Evolutionary conservation across 192 early-diverging fungal species (phyloP).

Genomic region (Mortierella alpina): DNA sequence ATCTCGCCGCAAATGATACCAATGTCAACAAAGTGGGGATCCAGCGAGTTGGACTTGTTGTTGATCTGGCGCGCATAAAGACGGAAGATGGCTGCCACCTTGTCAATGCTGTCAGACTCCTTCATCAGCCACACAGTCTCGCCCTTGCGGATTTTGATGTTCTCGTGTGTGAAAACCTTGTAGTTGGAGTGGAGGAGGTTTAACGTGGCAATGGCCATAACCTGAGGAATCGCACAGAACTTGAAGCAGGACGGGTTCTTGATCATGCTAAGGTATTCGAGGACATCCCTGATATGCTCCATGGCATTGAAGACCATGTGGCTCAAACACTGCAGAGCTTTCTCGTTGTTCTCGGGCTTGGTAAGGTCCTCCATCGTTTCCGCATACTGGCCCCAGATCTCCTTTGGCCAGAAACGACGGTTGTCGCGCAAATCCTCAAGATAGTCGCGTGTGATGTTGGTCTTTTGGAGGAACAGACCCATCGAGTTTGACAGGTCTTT

Average conservation of each 20-base stretch:
- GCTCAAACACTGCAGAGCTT: constrained; percentile 85
- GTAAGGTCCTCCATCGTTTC: constrained; percentile 76
- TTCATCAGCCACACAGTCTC: constrained; percentile 80
- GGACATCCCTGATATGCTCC: constrained; percentile 83
- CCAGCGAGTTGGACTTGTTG: constrained; percentile 66
- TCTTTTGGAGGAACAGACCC: constrained; percentile 98
- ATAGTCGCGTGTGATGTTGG: constrained; percentile 97
- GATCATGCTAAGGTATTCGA: constrained; percentile 87
- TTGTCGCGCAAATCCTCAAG: constrained; percentile 90
- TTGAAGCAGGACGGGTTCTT: constrained; percentile 85
- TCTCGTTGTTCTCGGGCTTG: constrained; percentile 70
- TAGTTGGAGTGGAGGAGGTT: constrained; percentile 89
- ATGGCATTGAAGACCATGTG: constrained; percentile 90
- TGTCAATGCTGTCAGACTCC: constrained; percentile 63
- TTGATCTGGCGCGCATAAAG: constrained; percentile 71
- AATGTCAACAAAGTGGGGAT: constrained; percentile 75
- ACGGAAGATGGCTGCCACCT: constrained; percentile 73
- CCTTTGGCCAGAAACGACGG: constrained; percentile 95
- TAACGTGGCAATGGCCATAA: constrained; percentile 97
- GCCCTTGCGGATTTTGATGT: constrained; percentile 95
- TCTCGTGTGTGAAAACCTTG: constrained; percentile 73
- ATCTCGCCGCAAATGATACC: constrained; percentile 61
- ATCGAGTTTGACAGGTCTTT: constrained; percentile 82
- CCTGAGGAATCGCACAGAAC: constrained; percentile 99
- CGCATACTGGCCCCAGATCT: constrained; percentile 90